phyloP scores from a whole-genome alignment of 2,329 filamentous ascomycete species.

The Phialophora chinensis region DNA sequence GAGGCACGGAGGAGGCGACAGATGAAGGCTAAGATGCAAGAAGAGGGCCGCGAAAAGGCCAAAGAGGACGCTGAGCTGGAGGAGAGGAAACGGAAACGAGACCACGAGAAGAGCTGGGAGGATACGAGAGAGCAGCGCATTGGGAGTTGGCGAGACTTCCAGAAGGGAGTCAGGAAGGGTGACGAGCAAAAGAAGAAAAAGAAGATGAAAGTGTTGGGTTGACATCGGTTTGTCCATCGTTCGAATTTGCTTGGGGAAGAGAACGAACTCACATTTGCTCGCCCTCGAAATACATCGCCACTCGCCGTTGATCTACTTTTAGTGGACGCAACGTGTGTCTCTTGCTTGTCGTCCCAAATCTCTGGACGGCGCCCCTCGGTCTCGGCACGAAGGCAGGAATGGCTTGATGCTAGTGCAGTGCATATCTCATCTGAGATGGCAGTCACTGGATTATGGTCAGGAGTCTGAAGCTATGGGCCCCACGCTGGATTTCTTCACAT shows the following conservation, averaged over 20 bases:
- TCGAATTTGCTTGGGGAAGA: background rate
- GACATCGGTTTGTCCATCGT: conserved; percentile 7
- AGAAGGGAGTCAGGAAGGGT: conserved; percentile 69
- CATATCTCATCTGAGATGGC: background rate
- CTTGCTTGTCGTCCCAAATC: background rate
- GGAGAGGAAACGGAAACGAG: conserved; percentile 79
- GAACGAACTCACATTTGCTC: background rate
- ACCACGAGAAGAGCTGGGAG: conserved; percentile 96
- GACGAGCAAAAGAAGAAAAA: conserved; percentile 71
- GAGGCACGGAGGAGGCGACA: conserved; percentile 83
- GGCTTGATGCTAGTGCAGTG: background rate
- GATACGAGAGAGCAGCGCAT: conserved; percentile 88
- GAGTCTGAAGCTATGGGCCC: background rate
- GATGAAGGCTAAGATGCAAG: conserved; percentile 92
- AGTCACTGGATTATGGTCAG: background rate
- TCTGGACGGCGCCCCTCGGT: background rate
- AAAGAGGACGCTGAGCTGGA: conserved; percentile 85
- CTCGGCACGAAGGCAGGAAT: background rate
- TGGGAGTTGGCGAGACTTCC: conserved; percentile 90
- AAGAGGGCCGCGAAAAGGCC: conserved; percentile 88
- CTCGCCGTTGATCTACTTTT: background rate
- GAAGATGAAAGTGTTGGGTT: conserved; percentile 57
- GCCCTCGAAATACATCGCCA: background rate
- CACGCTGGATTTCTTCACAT: background rate
- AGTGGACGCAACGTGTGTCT: background rate